Percentiles rank a stretch among this genome's conserved stretches.
Evolutionary conservation across 805 yeast species (phyloP).

Genomic region (Yarrowia osloensis): DNA sequence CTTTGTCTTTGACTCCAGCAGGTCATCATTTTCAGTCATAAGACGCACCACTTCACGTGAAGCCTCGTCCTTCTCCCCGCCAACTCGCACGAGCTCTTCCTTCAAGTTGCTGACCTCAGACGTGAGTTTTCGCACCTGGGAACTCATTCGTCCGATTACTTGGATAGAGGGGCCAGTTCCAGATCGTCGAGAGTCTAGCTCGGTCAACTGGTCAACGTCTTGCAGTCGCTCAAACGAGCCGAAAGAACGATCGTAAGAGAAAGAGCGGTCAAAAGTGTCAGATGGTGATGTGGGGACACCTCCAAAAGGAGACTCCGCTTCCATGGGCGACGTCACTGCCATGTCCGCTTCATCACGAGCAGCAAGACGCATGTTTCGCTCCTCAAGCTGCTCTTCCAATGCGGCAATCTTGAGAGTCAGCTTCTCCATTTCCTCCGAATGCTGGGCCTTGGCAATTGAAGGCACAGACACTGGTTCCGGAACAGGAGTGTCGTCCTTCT

Average conservation of each 20-base stretch:
- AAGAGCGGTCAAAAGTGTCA: constrained; percentile 11
- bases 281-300: constrained; percentile 10
- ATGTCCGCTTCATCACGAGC: constrained; percentile 13
- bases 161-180: constrained; percentile 52
- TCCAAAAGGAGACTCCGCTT: constrained; percentile 1
- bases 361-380: constrained; percentile 18
- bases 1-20: constrained; percentile 43
- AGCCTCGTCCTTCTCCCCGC: constrained; percentile 61
- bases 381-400: constrained; percentile 11
- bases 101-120: constrained; percentile 66
- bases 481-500: neutral
- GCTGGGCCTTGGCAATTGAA: neutral
- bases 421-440: neutral
- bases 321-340: neutral
- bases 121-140: constrained; percentile 77
- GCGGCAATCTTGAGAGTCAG: neutral
- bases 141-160: constrained; percentile 69
- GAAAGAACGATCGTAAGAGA: neutral
- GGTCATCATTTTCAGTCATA: constrained; percentile 56
- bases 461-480: neutral
- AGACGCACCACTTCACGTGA: constrained; percentile 66
- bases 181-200: neutral
- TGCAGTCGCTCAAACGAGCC: constrained; percentile 29
- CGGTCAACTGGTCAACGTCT: constrained; percentile 3
- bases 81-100: constrained; percentile 60